Evolutionary conservation across 164 flowering plant genomes (phyloP), one percentile per base, ranked within the genome.

Genomic region (Santalum album): DNA sequence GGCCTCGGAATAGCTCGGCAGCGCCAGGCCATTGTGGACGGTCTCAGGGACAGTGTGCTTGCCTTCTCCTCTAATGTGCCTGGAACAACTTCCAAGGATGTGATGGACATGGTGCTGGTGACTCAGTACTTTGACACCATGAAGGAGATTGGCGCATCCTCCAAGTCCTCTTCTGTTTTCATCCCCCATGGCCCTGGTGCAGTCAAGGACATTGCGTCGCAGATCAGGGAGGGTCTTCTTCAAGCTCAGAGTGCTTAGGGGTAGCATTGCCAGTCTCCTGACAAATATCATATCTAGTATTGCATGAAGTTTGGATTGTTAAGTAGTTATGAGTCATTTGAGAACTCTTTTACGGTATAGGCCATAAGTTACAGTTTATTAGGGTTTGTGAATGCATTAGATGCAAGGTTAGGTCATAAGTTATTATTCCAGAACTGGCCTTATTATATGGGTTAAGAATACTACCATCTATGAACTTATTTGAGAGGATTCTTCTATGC

Each of bases 141-240:
- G 81, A 76, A 78, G 61, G 83, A 78, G 56, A 78, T 78, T 34
- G 80, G 80, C 4, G 80, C 83, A 32, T 38, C 75, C 16, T 76
- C 83, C 2, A 78, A 78, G 52, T 69, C 83, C 20, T 71, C 80
- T 18, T 68, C 83, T 12, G 78, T 78, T 40, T 78, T 78, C 63
- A 73, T 78, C 50, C 83, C 83, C 10, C 83, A 78, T 54, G 83
- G 83, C 38, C 83, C 83, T 32, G 83, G 80, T 43, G 78, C 83
- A 6, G 77, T 78, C 56, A 73, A 72, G 6, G 80, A 78, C 44
- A 75, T 78, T 2, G 83, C 80, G 4, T 1, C 73, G 10, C 83
- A 78, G 58, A 75, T 77, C 36, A 76, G 90, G 7, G 84, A 83
- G 26, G 89, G 89, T 23, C 82, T 80, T 58, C 84, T 83, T 46